Base-by-base conservation (phyloP, 768 basidiomycete genomes). In the Tricholoma terreum region DNA sequence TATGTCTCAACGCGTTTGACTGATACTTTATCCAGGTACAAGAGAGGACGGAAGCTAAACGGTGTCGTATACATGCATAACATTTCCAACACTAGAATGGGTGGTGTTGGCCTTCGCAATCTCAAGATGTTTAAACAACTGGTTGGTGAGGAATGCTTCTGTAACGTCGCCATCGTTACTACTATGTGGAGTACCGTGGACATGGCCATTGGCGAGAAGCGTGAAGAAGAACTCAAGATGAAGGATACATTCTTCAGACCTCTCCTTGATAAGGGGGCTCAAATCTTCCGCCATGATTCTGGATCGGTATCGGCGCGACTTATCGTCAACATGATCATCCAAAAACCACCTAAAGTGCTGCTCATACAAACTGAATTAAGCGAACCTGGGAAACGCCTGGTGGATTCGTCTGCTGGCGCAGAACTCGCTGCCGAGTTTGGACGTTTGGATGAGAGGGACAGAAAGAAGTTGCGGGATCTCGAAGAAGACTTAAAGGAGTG, bases 101-200 rank as follows among this genome's bases (percentile, higher is more conserved):
- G 75, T 45, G 73, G 75, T 34, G 69, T 67, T 6, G 71, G 75
- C 33, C 71, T 65, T 40, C 71, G 71, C 59, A 80, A 78, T 61
- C 76, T 78, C 52, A 70, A 67, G 34, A 70, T 79, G 64, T 80
- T 79, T 63, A 69, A 70, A 51, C 69, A 76, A 52, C 66, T 79
- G 14, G 80, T 78, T 60, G 77, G 77, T 30, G 72, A 72, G 21
- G 66, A 57, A 51, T 67, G 73, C 7, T 73, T 80, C 58, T 69
- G 70, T 46, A 78, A 80, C 60, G 79, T 79, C 50, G 70, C 76
- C 40, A 69, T 80, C 56, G 74, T 74, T 52, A 79, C 79, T 57
- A 78, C 69, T 50, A 80, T 70, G 74, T 79, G 77, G 76, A 68
- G 65, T 3, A 66, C 65, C 48, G 75, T 74, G 40, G 60, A 64